Percentiles rank a stretch among this genome's conserved stretches.
phyloP scores from a whole-genome alignment of 306 rosid genomes.

The Trifolium dubium region DNA sequence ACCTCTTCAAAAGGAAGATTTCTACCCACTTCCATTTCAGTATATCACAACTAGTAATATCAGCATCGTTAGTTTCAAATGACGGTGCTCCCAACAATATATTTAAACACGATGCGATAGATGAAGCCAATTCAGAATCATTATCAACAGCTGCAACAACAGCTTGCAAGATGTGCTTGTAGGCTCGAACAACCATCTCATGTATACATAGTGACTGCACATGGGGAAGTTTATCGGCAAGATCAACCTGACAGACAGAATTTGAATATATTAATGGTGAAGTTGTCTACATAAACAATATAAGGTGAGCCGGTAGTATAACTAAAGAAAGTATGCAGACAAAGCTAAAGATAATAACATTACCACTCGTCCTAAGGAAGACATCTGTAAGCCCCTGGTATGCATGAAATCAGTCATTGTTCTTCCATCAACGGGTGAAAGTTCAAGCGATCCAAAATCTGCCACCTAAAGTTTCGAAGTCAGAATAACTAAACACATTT shows the following conservation, averaged over 20 bases:
- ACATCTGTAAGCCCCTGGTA: slow-evolving; percentile 92
- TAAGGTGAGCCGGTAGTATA: slow-evolving; percentile 2
- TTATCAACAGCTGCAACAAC: slow-evolving; percentile 82
- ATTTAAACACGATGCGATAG: slow-evolving; percentile 87
- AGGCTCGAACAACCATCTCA: slow-evolving; percentile 96
- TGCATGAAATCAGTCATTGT: slow-evolving; percentile 98
- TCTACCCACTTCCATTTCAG: slow-evolving; percentile 96
- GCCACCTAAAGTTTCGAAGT: slow-evolving; percentile 74
- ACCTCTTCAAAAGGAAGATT: slow-evolving; percentile 80
- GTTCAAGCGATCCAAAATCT: slow-evolving; percentile 98
- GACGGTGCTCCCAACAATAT: slow-evolving; percentile 77
- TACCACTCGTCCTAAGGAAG: slow-evolving; percentile 93
- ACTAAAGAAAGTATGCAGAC: slow-evolving; percentile 22
- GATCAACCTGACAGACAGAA: slow-evolving; percentile 74
- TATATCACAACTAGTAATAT: slow-evolving; percentile 54
- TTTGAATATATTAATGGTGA: slow-evolving; percentile 29
- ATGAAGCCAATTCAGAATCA: slow-evolving; percentile 78
- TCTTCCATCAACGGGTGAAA: slow-evolving; percentile 99
- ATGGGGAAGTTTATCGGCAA: slow-evolving; percentile 97
- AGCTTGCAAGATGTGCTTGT: slow-evolving; percentile 92
- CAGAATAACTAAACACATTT: slow-evolving; percentile 42
- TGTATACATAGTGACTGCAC: slow-evolving; percentile 93
- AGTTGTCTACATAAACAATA: slow-evolving; percentile 9
- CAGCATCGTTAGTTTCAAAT: slow-evolving; percentile 54
- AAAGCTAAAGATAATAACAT: slow-evolving; percentile 21